Evolutionary conservation across 169 alveolate species (phyloP).

Genomic region (Cystoisospora suis): DNA sequence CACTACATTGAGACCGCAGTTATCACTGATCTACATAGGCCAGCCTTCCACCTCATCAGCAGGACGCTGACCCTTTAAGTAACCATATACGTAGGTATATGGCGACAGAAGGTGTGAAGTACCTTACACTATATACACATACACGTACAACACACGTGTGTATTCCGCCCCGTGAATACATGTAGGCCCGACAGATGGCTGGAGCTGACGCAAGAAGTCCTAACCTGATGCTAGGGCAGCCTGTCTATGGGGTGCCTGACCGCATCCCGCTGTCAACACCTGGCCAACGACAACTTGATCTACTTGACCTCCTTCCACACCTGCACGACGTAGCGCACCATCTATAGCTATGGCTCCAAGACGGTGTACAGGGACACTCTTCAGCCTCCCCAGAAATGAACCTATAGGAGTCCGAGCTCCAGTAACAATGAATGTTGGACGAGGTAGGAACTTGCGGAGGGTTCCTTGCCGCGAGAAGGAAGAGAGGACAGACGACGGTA

Average conservation of each 20-base stretch:
- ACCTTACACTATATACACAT: neutral
- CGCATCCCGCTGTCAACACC: slow-evolving; percentile 70
- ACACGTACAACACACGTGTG: no score
- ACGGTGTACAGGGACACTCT: slow-evolving; percentile 63
- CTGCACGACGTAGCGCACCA: slow-evolving; percentile 62
- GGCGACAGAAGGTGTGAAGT: no score
- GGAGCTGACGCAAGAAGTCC: neutral
- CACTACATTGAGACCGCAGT: no score
- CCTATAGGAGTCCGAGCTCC: slow-evolving; percentile 74
- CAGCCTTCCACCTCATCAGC: no score
- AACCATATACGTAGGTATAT: no score
- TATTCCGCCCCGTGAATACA: no score
- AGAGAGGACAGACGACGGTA: neutral
- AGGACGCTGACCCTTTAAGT: no score
- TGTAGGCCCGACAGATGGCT: neutral
- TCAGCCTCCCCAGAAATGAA: slow-evolving; percentile 63
- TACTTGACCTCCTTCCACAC: slow-evolving; percentile 60
- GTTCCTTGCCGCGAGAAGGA: neutral
- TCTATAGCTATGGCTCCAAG: slow-evolving; percentile 64
- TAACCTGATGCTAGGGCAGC: slow-evolving; percentile 59
- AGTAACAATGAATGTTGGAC: slow-evolving; percentile 61
- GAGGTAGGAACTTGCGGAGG: slow-evolving; percentile 46
- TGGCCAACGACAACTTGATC: slow-evolving; percentile 75
- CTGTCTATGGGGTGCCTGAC: slow-evolving; percentile 65
- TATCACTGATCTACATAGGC: no score